A percentile compares a stretch with the other conserved stretches of the same genome.
phyloP scores from a whole-genome alignment of 2,329 filamentous ascomycete species.

The Fusarium continuum region DNA sequence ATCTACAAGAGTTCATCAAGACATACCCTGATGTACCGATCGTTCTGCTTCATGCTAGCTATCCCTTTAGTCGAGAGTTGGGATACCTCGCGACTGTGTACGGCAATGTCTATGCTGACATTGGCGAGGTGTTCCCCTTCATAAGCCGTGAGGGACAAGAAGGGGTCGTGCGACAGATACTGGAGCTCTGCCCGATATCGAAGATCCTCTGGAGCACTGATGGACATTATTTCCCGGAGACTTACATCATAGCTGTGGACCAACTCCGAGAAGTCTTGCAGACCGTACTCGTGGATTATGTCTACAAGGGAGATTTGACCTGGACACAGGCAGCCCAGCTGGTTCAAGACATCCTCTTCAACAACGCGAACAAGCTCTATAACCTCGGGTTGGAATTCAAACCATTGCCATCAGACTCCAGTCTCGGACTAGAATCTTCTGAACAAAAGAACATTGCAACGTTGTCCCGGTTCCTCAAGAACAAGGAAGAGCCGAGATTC shows the following conservation, averaged over 20 bases:
- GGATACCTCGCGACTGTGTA: conserved; percentile 83
- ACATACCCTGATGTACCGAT: conserved; percentile 75
- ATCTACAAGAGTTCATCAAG: conserved; percentile 77
- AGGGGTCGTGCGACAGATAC: conserved; percentile 72
- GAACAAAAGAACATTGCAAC: conserved; percentile 9
- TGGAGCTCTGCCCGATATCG: conserved; percentile 78
- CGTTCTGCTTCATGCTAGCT: conserved; percentile 81
- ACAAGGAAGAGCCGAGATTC: conserved; percentile 66
- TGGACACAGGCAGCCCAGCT: conserved; percentile 69
- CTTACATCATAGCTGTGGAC: conserved; percentile 75
- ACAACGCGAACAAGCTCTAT: conserved; percentile 81
- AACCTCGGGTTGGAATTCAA: conserved; percentile 61
- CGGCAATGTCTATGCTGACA: conserved; percentile 81
- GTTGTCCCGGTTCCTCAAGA: conserved; percentile 52
- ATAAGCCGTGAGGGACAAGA: conserved; percentile 81
- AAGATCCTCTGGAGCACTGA: conserved; percentile 86
- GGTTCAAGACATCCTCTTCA: conserved; percentile 75
- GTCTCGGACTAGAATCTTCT: neutral
- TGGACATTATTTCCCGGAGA: conserved; percentile 82
- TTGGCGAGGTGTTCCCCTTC: conserved; percentile 84
- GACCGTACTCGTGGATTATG: conserved; percentile 72
- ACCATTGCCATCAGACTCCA: conserved; percentile 28
- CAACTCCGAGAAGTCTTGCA: conserved; percentile 78
- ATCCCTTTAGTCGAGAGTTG: conserved; percentile 81
- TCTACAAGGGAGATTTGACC: conserved; percentile 69